A percentile compares a stretch with the other conserved stretches of the same genome.
Evolutionary conservation across 768 basidiomycete genomes (phyloP).

Genomic region (Porphyrellus cyaneotinctus): DNA sequence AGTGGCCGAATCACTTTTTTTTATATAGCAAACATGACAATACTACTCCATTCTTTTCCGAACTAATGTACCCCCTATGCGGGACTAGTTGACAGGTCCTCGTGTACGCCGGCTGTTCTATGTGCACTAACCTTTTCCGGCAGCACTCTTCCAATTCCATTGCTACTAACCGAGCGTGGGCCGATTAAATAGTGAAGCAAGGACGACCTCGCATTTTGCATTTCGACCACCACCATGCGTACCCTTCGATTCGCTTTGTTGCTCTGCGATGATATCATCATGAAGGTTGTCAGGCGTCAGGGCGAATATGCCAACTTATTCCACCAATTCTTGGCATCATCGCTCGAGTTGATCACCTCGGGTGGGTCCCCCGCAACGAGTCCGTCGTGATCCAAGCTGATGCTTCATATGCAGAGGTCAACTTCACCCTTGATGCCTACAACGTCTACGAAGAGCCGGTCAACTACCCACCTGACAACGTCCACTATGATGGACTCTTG

Average conservation of each 20-base stretch:
- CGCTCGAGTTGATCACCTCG: slow-evolving; percentile 19
- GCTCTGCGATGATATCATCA: not conserved
- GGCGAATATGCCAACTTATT: slow-evolving; percentile 61
- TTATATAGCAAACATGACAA: no score
- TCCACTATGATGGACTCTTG: slow-evolving; percentile 63
- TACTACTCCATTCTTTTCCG: no score
- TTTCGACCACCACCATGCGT: not conserved
- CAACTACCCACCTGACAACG: slow-evolving; percentile 46
- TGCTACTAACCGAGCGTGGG: no score
- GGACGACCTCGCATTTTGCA: no score
- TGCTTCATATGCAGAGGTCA: no score
- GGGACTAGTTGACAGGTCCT: no score
- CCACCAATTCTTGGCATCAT: slow-evolving; percentile 36
- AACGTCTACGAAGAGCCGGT: not conserved
- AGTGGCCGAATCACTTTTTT: no score
- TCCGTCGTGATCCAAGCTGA: not conserved
- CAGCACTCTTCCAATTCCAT: no score
- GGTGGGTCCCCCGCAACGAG: slow-evolving; percentile 4
- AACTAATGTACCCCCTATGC: no score
- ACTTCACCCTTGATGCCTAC: not conserved
- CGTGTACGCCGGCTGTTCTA: no score
- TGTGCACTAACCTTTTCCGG: no score
- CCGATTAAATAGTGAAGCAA: no score
- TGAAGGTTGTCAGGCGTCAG: slow-evolving; percentile 6
- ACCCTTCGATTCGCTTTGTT: not conserved